Percentiles rank a stretch among this genome's conserved stretches.
These are phyloP conservation scores for Meyerozyma guilliermondii DNA, from an alignment of 1,139 yeast species.

Conservation along the genomic window DNA sequence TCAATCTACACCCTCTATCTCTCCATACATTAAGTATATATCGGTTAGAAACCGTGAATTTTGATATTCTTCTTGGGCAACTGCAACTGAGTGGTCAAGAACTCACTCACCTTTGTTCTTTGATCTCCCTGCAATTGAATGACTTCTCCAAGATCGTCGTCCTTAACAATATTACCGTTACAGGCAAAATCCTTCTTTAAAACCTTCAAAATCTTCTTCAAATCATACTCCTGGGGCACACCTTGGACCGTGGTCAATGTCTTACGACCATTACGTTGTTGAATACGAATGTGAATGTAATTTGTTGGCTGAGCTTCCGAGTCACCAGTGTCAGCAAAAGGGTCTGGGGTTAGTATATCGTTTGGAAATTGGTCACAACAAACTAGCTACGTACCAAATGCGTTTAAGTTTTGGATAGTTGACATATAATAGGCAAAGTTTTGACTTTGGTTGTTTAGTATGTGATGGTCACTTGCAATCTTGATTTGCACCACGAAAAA, in stretches of 20 bases:
- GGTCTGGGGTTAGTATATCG: slow-evolving; percentile 48
- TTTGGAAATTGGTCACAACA: neutral
- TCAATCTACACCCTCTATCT: neutral
- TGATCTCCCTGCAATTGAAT: slow-evolving; percentile 99
- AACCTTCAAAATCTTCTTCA: slow-evolving; percentile 88
- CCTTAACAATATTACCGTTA: slow-evolving; percentile 97
- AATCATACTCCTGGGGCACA: slow-evolving; percentile 89
- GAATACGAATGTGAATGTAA: slow-evolving; percentile 97
- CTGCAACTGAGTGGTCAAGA: slow-evolving; percentile 80
- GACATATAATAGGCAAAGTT: slow-evolving; percentile 46
- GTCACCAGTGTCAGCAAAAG: slow-evolving; percentile 99
- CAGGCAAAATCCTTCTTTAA: slow-evolving; percentile 98
- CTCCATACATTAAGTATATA: neutral
- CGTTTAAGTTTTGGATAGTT: slow-evolving; percentile 95
- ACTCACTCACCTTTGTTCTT: slow-evolving; percentile 93
- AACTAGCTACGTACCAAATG: slow-evolving; percentile 61
- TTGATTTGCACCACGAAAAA: neutral
- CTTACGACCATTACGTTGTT: slow-evolving; percentile 99
- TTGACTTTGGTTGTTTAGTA: neutral
- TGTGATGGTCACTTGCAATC: neutral
- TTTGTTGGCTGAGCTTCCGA: slow-evolving; percentile 95
- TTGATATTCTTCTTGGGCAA: slow-evolving; percentile 95
- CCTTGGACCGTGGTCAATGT: slow-evolving; percentile 98
- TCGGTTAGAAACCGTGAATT: slow-evolving; percentile 88
- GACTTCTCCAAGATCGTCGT: slow-evolving; percentile 93